phyloP scores from a whole-genome alignment of 2,329 filamentous ascomycete genomes.

The Claviceps sp. region DNA sequence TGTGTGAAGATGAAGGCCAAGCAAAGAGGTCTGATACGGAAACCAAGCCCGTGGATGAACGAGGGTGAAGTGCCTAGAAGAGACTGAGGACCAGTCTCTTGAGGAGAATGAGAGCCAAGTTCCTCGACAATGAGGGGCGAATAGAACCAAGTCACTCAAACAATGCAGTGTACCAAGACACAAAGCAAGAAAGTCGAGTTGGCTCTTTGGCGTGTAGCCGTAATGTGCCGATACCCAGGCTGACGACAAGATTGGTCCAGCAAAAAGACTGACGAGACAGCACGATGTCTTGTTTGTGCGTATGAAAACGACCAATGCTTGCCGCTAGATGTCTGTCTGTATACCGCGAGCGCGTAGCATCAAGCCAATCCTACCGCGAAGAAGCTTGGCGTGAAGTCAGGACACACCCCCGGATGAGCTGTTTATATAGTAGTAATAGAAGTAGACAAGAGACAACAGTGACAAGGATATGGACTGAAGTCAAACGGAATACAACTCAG shows the following conservation, averaged over 20 bases:
- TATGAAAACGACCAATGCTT: neutral
- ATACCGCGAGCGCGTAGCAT: neutral
- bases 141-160: conserved; percentile 6
- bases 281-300: neutral
- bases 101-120: neutral
- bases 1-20: neutral
- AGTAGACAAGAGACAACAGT: too few relatives aligned
- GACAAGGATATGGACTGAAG: neutral
- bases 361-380: neutral
- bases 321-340: neutral
- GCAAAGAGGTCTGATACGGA: neutral
- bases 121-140: neutral
- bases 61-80: too few relatives aligned
- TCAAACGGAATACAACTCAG: neutral
- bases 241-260: neutral
- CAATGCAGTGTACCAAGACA: conserved; percentile 10
- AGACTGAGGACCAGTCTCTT: neutral
- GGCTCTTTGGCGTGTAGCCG: conserved; percentile 3
- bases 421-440: neutral
- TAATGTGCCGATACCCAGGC: neutral
- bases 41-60: too few relatives aligned
- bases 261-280: neutral
- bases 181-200: conserved; percentile 1
- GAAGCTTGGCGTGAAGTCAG: neutral
- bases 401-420: neutral